Percentiles rank a stretch among this genome's conserved stretches.
phyloP scores from a whole-genome alignment of 2,329 filamentous ascomycete genomes.

The Fusarium longipes region DNA sequence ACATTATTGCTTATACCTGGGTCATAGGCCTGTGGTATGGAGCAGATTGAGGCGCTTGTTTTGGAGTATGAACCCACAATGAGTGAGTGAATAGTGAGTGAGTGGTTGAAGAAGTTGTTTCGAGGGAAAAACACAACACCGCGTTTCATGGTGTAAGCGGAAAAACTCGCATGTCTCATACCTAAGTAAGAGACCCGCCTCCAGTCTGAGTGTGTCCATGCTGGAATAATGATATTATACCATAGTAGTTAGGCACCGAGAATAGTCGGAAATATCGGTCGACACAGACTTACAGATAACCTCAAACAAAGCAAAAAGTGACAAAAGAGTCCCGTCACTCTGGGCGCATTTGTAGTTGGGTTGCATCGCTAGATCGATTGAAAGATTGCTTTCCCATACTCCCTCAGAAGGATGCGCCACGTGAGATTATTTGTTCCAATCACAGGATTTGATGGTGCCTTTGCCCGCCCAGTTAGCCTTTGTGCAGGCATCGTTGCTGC shows the following conservation, averaged over 20 bases:
- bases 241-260: slow-evolving; percentile 1
- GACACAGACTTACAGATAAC: not conserved
- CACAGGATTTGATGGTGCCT: slow-evolving; percentile 1
- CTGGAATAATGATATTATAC: not conserved
- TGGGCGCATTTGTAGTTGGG: slow-evolving; percentile 12
- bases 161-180: slow-evolving; percentile 32
- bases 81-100: not conserved
- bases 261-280: slow-evolving; percentile 28
- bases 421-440: slow-evolving; percentile 31
- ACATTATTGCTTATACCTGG: not conserved
- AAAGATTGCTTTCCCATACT: slow-evolving; percentile 10
- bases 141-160: slow-evolving; percentile 22
- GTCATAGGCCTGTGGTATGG: slow-evolving; percentile 4
- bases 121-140: slow-evolving; percentile 23
- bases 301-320: slow-evolving; percentile 9
- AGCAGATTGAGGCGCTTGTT: slow-evolving; percentile 8
- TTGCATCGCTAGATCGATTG: slow-evolving; percentile 38
- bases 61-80: slow-evolving; percentile 5
- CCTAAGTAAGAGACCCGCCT: not conserved
- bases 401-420: slow-evolving; percentile 25
- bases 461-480: slow-evolving; percentile 11
- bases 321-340: slow-evolving; percentile 27
- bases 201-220: not conserved
- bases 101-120: slow-evolving; percentile 12
- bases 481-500: slow-evolving; percentile 15